Percentiles rank a stretch among this genome's conserved stretches.
These are phyloP conservation scores for Paecilomyces variotii DNA, from an alignment of 2,329 filamentous ascomycete genomes.

Conservation along the genomic window DNA sequence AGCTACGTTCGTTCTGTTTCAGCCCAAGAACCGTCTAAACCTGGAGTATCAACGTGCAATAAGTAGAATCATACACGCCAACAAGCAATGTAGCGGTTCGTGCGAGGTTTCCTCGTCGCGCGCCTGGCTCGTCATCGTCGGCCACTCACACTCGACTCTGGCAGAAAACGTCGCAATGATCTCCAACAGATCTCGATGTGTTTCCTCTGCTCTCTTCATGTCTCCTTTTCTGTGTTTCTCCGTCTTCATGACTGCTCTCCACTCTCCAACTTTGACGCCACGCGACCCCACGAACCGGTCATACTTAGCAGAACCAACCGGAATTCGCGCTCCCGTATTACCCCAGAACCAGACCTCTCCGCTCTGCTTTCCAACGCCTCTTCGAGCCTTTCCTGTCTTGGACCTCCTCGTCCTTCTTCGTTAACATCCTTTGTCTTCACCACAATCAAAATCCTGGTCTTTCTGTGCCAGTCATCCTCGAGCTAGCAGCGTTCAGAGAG, in stretches of 20 bases:
- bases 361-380: background rate
- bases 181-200: background rate
- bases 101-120: background rate
- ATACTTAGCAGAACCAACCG: background rate
- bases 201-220: background rate
- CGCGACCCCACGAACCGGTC: background rate
- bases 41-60: background rate
- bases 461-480: background rate
- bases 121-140: background rate
- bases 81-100: background rate
- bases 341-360: background rate
- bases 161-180: background rate
- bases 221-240: background rate
- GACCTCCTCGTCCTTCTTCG: background rate
- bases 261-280: conserved; percentile 7
- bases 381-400: background rate
- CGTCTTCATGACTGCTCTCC: background rate
- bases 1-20: background rate
- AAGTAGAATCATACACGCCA: background rate
- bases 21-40: background rate
- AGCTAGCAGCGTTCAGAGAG: background rate
- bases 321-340: background rate
- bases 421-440: background rate
- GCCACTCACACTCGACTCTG: background rate
- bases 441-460: background rate